phyloP scores from a whole-genome alignment of 2,329 filamentous ascomycete species.

The Botrytis medusae region DNA sequence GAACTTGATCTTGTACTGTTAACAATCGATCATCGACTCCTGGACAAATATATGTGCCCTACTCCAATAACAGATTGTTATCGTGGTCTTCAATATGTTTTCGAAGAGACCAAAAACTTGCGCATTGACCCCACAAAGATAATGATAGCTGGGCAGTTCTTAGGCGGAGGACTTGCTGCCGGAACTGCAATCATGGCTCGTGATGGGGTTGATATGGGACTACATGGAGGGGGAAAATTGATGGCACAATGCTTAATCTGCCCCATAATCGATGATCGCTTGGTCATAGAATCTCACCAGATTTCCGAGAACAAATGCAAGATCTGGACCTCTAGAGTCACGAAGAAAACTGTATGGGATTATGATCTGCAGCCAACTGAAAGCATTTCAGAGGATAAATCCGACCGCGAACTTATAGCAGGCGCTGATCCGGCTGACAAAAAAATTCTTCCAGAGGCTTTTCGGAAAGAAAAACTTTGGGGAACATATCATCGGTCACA shows the following conservation, averaged over 20 bases:
- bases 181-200: conserved; percentile 51
- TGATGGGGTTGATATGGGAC: conserved; percentile 30
- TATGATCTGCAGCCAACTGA: conserved; percentile 34
- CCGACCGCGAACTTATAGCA: not conserved
- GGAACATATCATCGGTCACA: conserved; percentile 22
- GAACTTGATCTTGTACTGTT: not conserved
- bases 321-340: conserved; percentile 38
- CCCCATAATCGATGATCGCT: conserved; percentile 47
- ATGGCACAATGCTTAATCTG: conserved; percentile 44
- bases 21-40: not conserved
- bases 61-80: not conserved
- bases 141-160: conserved; percentile 55
- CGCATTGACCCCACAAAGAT: conserved; percentile 50
- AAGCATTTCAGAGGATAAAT: not conserved
- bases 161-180: conserved; percentile 57
- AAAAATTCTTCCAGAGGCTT: not conserved
- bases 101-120: conserved; percentile 24
- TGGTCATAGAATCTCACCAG: conserved; percentile 34
- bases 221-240: conserved; percentile 39
- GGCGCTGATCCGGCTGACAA: not conserved
- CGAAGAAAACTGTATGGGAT: conserved; percentile 38
- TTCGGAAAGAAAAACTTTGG: conserved; percentile 29
- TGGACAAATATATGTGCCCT: not conserved
- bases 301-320: conserved; percentile 38
- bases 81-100: not conserved